Evolutionary conservation across 1,284 basidiomycete species (phyloP).

Genomic region (Moesziomyces globuligerus): DNA sequence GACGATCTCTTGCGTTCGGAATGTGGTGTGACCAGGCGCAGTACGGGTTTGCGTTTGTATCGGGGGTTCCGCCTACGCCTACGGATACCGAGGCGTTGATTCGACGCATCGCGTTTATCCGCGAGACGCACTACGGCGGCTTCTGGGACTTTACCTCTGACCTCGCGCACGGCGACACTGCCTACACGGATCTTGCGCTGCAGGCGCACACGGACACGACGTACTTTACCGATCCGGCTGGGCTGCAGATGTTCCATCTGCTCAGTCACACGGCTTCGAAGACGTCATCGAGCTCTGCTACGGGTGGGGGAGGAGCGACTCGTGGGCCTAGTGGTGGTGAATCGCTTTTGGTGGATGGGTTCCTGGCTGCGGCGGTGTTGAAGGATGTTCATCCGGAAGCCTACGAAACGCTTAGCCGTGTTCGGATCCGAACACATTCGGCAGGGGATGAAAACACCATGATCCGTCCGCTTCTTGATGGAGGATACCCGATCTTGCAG

Average conservation of each 20-base stretch:
- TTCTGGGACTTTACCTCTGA: constrained; percentile 98
- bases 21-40: constrained; percentile 26
- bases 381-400: constrained; percentile 78
- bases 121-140: constrained; percentile 88
- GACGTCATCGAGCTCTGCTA: not conserved
- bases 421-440: constrained; percentile 84
- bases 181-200: constrained; percentile 86
- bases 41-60: constrained; percentile 89
- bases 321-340: constrained; percentile 80
- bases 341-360: constrained; percentile 92
- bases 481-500: constrained; percentile 59
- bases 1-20: too few relatives aligned
- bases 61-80: constrained; percentile 81
- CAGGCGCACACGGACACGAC: constrained; percentile 95
- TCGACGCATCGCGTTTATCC: constrained; percentile 83
- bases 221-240: constrained; percentile 77
- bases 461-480: constrained; percentile 50
- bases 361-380: constrained; percentile 85
- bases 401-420: constrained; percentile 77
- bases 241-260: constrained; percentile 93
- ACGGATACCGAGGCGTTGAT: constrained; percentile 85
- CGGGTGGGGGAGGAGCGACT: too few relatives aligned
- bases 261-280: constrained; percentile 71
- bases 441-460: constrained; percentile 70
- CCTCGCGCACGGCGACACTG: constrained; percentile 82